Percentiles rank a stretch among this genome's conserved stretches.
Evolutionary conservation across 1,284 basidiomycete species (phyloP).

Genomic region (Cystobasidiaceae sp.): DNA sequence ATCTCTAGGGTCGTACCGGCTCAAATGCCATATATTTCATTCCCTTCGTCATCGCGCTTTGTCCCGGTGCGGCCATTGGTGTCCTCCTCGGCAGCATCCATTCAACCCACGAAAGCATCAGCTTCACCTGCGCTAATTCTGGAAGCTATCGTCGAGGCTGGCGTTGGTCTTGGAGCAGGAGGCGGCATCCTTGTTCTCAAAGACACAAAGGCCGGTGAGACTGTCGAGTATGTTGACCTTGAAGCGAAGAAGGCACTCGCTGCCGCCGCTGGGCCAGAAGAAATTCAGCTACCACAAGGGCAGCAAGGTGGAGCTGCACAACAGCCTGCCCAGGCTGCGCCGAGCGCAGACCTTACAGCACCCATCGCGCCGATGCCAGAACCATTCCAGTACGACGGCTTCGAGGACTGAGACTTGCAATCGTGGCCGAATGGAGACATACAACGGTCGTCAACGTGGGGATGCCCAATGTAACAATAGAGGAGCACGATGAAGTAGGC

Average conservation of each 20-base stretch:
- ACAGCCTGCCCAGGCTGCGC: slow-evolving; percentile 1
- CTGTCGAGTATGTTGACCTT: slow-evolving; percentile 66
- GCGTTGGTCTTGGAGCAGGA: slow-evolving; percentile 65
- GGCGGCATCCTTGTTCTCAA: slow-evolving; percentile 76
- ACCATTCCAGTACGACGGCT: slow-evolving; percentile 58
- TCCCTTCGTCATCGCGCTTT: slow-evolving; percentile 72
- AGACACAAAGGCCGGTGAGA: slow-evolving; percentile 62
- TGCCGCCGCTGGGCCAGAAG: slow-evolving; percentile 42
- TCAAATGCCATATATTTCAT: slow-evolving; percentile 77
- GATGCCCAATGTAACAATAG: too few species aligned
- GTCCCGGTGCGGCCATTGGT: slow-evolving; percentile 77
- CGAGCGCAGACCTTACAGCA: slow-evolving; percentile 41
- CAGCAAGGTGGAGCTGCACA: slow-evolving; percentile 32
- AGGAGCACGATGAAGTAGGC: too few species aligned
- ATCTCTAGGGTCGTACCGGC: slow-evolving; percentile 88
- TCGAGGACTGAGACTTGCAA: slow-evolving; percentile 19
- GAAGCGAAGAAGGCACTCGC: slow-evolving; percentile 50
- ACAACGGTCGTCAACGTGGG: not conserved
- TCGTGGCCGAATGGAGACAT: not conserved
- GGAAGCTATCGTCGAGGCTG: slow-evolving; percentile 44
- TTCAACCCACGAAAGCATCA: slow-evolving; percentile 31
- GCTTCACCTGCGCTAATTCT: slow-evolving; percentile 12
- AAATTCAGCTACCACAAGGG: slow-evolving; percentile 39
- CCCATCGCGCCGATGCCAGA: slow-evolving; percentile 72
- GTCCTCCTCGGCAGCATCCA: slow-evolving; percentile 38